phyloP scores from a whole-genome alignment of 2,329 filamentous ascomycete genomes.

The Chrysosporium keratinophilum region DNA sequence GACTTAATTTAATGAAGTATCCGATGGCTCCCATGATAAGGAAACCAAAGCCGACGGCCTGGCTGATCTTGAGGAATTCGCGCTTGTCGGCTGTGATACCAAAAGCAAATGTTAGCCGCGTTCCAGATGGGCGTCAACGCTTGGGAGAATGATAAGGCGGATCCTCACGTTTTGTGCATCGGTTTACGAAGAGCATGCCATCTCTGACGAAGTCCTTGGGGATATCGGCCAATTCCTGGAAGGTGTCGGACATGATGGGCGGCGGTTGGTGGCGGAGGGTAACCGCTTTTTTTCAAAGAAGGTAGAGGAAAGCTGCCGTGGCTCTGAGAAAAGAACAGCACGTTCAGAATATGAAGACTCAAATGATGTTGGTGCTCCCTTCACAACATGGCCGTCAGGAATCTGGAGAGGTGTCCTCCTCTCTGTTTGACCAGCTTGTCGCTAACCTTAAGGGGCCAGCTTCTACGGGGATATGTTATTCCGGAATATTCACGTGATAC shows the following conservation, averaged over 20 bases:
- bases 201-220: slow-evolving; percentile 45
- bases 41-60: slow-evolving; percentile 51
- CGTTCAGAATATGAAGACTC: neutral
- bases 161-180: slow-evolving; percentile 40
- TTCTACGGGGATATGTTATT: neutral
- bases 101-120: slow-evolving; percentile 19
- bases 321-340: neutral
- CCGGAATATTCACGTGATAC: neutral
- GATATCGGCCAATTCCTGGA: slow-evolving; percentile 52
- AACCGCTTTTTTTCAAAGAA: neutral
- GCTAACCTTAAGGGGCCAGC: neutral
- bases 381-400: neutral
- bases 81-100: slow-evolving; percentile 44
- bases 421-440: no score
- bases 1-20: slow-evolving; percentile 52
- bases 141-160: slow-evolving; percentile 12
- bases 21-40: slow-evolving; percentile 51
- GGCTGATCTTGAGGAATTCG: slow-evolving; percentile 52
- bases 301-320: neutral
- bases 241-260: slow-evolving; percentile 45
- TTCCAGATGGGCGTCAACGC: slow-evolving; percentile 9
- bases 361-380: neutral
- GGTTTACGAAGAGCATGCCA: slow-evolving; percentile 40
- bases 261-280: neutral
- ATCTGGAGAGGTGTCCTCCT: slow-evolving; percentile 10